These are phyloP conservation scores for Agrostemma githago DNA, from an alignment of 148 eudicot genomes.

Conservation along the genomic window DNA sequence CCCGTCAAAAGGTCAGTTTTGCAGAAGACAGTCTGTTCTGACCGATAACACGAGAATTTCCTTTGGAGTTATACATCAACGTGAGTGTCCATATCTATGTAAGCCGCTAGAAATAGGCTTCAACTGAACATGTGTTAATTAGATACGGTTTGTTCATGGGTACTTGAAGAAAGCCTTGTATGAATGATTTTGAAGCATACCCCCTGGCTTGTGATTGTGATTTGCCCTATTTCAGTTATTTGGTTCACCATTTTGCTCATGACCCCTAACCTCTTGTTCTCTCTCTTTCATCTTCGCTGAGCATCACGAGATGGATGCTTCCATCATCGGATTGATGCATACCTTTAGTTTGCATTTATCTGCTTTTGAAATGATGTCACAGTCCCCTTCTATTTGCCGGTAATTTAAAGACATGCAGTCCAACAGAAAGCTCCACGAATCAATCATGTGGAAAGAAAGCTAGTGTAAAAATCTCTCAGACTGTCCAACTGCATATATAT, in stretches of 20 bases:
- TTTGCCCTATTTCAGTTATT: not conserved
- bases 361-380: not conserved
- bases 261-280: not conserved
- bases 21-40: not conserved
- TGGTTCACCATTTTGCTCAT: slow-evolving; percentile 1
- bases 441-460: too few species aligned
- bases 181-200: not conserved
- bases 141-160: slow-evolving; percentile 15
- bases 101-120: not conserved
- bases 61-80: not conserved
- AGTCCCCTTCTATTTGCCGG: not conserved
- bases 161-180: slow-evolving; percentile 9
- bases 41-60: not conserved
- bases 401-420: too few species aligned
- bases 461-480: too few species aligned
- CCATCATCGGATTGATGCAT: not conserved
- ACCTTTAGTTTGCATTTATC: not conserved
- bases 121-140: slow-evolving; percentile 12
- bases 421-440: too few species aligned
- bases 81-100: slow-evolving; percentile 5
- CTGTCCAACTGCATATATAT: too few species aligned
- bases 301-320: not conserved
- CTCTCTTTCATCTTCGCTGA: not conserved
- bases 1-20: not conserved
- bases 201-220: not conserved